Evolutionary conservation across 352 stramenopile genomes (phyloP), one percentile per base, ranked within the genome.

Genomic region (Globisporangium parvum): DNA sequence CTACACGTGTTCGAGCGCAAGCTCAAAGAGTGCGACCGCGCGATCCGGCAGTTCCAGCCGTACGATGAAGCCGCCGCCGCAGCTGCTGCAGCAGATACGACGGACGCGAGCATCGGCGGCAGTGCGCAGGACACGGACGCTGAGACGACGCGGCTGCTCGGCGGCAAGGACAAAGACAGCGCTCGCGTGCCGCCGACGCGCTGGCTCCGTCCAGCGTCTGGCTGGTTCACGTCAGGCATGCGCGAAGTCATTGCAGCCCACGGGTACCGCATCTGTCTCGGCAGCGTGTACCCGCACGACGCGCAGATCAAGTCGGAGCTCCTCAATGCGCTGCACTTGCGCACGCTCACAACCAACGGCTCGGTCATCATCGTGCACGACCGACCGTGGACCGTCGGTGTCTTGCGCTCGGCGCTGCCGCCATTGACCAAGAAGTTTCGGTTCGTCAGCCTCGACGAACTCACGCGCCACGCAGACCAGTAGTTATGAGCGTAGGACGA

Each of bases 361-460:
- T 87, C 80, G 2, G 75, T 95, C 17, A 79, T 95, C 54, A 91
- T 95, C 37, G 78, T 95, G 24, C 85, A 95, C 49, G 85, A 95
- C 50, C 82, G 85, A 31, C 60, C 69, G 18, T 95, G 85, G 85
- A 93, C 82, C 5, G 71, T 91, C 9, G 79, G 76, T 15, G 85
- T 95, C 26, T 55, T 95, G 51, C 70, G 54, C 26, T 65, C 69
- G 14, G 78, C 77, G 8, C 60, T 95, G 37, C 80, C 80, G 3
- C 59, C 64, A 26, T 67, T 92, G 2, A 70, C 66, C 23, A 60
- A 60, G 23, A 74, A 80, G 59, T 81, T 88, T 47, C 50, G 60
- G 33, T 90, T 92, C 31, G 72, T 90, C 46, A 87, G 69, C 63
- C 67, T 92, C 23, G 71, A 90, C 26, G 79, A 92, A 20, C 70